Conservation (phyloP, 257 asterid species). For the Primulina tabacum region DNA sequence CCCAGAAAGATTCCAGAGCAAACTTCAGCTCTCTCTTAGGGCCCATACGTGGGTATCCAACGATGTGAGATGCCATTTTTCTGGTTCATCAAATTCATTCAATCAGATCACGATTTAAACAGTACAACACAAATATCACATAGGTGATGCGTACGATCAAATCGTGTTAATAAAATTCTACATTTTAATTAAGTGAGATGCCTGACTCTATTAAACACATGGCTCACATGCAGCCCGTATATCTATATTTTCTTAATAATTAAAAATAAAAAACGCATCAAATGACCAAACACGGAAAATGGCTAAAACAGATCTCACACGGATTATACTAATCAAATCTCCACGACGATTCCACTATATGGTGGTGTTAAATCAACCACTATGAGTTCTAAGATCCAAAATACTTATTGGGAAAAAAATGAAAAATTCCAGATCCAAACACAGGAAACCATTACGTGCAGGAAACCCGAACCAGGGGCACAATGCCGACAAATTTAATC, state of each 20-base stretch:
- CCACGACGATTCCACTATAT: background rate
- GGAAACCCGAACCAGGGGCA: background rate
- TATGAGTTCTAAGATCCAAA: conserved; percentile 14
- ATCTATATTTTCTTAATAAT: background rate
- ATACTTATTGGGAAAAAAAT: background rate
- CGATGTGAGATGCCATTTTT: conserved; percentile 60
- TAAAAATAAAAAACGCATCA: too few relatives aligned
- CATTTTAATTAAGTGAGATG: background rate
- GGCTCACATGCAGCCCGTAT: background rate
- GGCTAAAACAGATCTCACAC: background rate
- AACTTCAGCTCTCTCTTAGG: conserved; percentile 59
- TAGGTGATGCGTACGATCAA: background rate
- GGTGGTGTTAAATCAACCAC: background rate
- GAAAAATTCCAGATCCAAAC: conserved; percentile 19
- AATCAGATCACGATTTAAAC: background rate
- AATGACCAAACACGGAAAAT: background rate
- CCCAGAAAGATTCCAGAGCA: conserved; percentile 62
- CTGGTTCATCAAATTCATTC: conserved; percentile 25
- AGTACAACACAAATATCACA: background rate
- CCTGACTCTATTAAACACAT: background rate
- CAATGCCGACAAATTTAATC: conserved; percentile 19
- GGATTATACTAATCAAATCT: background rate
- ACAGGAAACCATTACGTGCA: background rate
- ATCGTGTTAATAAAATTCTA: background rate
- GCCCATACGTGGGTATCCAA: conserved; percentile 64